Evolutionary conservation across 768 basidiomycete species (phyloP).

Genomic region (Mycena sanguinolenta): DNA sequence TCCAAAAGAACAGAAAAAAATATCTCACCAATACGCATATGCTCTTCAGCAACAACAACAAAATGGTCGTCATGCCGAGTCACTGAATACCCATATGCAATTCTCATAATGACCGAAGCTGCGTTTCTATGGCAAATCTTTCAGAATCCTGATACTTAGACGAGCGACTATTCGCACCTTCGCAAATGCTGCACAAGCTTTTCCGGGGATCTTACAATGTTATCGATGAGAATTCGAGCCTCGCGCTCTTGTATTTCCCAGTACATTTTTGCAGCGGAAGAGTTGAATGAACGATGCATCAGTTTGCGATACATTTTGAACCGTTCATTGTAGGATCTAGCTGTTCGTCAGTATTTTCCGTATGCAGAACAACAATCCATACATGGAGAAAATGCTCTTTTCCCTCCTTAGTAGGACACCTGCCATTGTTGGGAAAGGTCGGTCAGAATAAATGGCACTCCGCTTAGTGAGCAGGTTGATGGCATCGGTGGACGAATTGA

Average conservation of each 20-base stretch:
- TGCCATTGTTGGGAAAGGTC: slow-evolving; percentile 38
- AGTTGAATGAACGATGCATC: slow-evolving; percentile 29
- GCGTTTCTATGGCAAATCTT: slow-evolving; percentile 10
- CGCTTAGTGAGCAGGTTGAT: slow-evolving; percentile 52
- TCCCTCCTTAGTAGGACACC: slow-evolving; percentile 11
- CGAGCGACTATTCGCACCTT: slow-evolving; percentile 1
- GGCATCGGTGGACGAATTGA: slow-evolving; percentile 44
- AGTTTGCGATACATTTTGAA: slow-evolving; percentile 33
- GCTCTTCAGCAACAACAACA: slow-evolving; percentile 43
- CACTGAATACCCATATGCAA: slow-evolving; percentile 33
- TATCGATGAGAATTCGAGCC: slow-evolving; percentile 22
- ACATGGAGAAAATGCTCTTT: slow-evolving; percentile 38
- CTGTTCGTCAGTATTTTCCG: too few species aligned
- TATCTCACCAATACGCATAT: slow-evolving; percentile 8
- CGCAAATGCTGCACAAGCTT: slow-evolving; percentile 19
- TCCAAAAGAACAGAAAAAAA: neutral
- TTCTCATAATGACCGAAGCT: slow-evolving; percentile 31
- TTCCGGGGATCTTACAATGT: slow-evolving; percentile 20
- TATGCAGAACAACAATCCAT: neutral
- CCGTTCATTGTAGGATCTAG: slow-evolving; percentile 31
- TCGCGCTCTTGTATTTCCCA: slow-evolving; percentile 25
- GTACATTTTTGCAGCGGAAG: slow-evolving; percentile 23
- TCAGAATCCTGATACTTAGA: neutral
- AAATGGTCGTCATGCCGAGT: slow-evolving; percentile 28
- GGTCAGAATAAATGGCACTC: slow-evolving; percentile 54